These are phyloP conservation scores for Yarrowia deformans DNA, from an alignment of 805 yeast genomes.

Conservation along the genomic window DNA sequence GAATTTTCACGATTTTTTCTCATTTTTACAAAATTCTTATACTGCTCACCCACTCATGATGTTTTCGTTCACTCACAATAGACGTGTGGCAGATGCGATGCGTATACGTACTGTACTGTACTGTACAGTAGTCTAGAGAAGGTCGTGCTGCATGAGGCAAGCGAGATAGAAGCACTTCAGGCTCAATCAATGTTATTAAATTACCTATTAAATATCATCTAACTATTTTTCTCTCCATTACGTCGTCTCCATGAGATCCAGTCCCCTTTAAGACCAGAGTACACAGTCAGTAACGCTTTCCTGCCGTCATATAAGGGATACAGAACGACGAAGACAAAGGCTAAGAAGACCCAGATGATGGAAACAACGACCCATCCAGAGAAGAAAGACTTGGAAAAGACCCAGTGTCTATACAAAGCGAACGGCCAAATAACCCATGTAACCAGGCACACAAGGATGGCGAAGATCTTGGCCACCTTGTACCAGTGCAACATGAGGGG, in stretches of 20 bases:
- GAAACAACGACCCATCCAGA: constrained; percentile 82
- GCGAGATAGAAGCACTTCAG: too few relatives aligned
- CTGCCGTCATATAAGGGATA: constrained; percentile 60
- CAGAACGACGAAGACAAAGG: constrained; percentile 51
- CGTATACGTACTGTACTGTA: too few relatives aligned
- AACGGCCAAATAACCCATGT: constrained; percentile 78
- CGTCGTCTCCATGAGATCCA: neutral
- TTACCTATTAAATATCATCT: too few relatives aligned
- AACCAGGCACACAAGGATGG: constrained; percentile 54
- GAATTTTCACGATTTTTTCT: too few relatives aligned
- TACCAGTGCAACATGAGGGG: constrained; percentile 41
- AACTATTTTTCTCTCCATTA: too few relatives aligned
- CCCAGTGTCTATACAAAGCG: constrained; percentile 77
- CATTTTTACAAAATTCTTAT: too few relatives aligned
- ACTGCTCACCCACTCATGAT: too few relatives aligned
- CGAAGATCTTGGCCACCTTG: constrained; percentile 38
- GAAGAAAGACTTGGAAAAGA: constrained; percentile 72
- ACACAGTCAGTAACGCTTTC: constrained; percentile 6
- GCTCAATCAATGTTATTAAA: too few relatives aligned
- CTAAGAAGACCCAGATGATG: constrained; percentile 69
- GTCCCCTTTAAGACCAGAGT: constrained; percentile 4
- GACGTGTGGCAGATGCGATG: too few relatives aligned
- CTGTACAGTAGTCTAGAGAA: too few relatives aligned
- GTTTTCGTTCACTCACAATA: too few relatives aligned
- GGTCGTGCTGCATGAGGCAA: too few relatives aligned